Evolutionary conservation across 805 yeast genomes (phyloP).

Genomic region (Spathaspora gorwiae): DNA sequence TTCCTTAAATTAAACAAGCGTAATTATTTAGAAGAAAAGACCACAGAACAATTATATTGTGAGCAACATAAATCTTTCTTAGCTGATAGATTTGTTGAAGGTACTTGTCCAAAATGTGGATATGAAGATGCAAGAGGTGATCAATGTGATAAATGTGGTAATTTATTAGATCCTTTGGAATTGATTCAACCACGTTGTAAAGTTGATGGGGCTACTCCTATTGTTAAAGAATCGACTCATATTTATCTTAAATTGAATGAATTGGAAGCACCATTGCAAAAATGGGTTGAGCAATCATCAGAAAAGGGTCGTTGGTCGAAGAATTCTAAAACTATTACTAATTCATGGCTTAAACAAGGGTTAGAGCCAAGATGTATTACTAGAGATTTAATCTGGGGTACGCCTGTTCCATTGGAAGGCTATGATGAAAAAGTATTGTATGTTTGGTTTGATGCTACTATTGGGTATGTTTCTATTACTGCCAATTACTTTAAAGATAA

Average conservation of each 20-base stretch:
- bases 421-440: constrained; percentile 87
- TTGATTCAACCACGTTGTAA: constrained; percentile 94
- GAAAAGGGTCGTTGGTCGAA: constrained; percentile 84
- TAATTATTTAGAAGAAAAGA: constrained; percentile 77
- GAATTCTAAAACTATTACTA: constrained; percentile 83
- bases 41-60: constrained; percentile 88
- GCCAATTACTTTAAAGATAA: constrained; percentile 66
- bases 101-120: constrained; percentile 91
- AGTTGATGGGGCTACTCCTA: constrained; percentile 79
- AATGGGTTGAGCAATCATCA: constrained; percentile 69
- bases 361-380: constrained; percentile 93
- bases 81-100: constrained; percentile 97
- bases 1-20: constrained; percentile 73
- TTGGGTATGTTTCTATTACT: constrained; percentile 94
- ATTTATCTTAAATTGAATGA: constrained; percentile 79
- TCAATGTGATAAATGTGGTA: constrained; percentile 97
- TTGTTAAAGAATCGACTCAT: constrained; percentile 77
- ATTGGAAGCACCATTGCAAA: constrained; percentile 67
- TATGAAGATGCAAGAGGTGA: constrained; percentile 99
- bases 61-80: constrained; percentile 83
- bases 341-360: constrained; percentile 93
- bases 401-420: constrained; percentile 89
- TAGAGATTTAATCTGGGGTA: constrained; percentile 97
- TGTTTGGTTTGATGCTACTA: constrained; percentile 99
- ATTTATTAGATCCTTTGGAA: constrained; percentile 84